phyloP scores from a whole-genome alignment of 805 yeast species.

The Hanseniaspora hatyaiensis region DNA sequence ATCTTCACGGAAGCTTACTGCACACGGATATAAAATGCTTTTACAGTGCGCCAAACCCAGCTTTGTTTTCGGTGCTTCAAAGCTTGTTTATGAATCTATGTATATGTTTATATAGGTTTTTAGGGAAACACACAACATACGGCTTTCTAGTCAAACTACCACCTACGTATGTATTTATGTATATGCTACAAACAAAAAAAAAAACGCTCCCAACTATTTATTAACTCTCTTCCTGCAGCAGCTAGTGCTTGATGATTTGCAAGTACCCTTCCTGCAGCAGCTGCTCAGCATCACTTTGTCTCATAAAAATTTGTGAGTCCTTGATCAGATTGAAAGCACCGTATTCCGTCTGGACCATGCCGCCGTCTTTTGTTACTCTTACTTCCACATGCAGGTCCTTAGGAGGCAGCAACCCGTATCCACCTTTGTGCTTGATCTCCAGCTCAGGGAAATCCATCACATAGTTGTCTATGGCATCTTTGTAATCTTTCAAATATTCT shows the following conservation, averaged over 20 bases:
- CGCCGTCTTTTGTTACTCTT: conserved; percentile 84
- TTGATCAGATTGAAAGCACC: conserved; percentile 89
- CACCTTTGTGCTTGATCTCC: conserved; percentile 57
- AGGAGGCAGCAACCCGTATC: conserved; percentile 67
- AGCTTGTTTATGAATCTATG: too few species aligned
- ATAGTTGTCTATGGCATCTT: conserved; percentile 58
- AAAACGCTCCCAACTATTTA: background rate
- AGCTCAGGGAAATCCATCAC: conserved; percentile 54
- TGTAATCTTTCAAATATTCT: conserved; percentile 61
- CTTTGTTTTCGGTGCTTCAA: too few species aligned
- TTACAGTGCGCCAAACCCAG: too few species aligned
- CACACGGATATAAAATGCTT: too few species aligned
- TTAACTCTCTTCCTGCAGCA: background rate
- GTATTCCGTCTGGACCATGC: conserved; percentile 93
- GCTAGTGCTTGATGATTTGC: conserved; percentile 44
- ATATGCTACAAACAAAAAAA: background rate
- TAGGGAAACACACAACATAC: too few species aligned
- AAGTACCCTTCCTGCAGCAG: conserved; percentile 87
- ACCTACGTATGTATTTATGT: background rate
- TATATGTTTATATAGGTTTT: too few species aligned
- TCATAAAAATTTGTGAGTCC: conserved; percentile 85
- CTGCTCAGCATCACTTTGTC: conserved; percentile 89
- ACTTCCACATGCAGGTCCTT: conserved; percentile 86
- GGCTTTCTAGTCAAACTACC: too few species aligned
- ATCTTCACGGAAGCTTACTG: background rate